A percentile compares a stretch with the other conserved stretches of the same genome.
Evolutionary conservation across 345 rosid species (phyloP).

Genomic region (Hibiscus syriacus): DNA sequence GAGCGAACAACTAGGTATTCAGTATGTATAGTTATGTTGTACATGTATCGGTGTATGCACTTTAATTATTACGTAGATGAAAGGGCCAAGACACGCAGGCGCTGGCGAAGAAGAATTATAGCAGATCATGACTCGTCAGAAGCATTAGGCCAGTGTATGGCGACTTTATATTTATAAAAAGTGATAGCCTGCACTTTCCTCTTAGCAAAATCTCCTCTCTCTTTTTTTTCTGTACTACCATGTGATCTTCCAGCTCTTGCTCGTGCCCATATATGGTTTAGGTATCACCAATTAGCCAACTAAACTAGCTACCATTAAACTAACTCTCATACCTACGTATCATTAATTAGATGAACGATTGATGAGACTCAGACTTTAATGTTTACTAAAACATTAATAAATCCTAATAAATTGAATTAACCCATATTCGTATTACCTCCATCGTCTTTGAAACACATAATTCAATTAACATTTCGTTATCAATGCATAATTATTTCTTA

Average conservation of each 20-base stretch:
- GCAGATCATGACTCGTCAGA: neutral
- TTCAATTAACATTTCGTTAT: no score
- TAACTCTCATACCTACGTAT: no score
- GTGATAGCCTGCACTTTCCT: conserved; percentile 10
- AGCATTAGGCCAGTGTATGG: neutral
- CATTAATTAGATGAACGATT: no score
- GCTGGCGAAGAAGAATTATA: neutral
- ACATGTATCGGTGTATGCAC: neutral
- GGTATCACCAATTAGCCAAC: neutral
- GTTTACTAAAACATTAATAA: no score
- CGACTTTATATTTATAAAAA: no score
- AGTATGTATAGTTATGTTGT: neutral
- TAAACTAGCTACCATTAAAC: neutral
- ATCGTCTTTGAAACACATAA: no score
- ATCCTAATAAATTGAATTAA: no score
- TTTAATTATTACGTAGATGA: conserved; percentile 28
- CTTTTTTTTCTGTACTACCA: neutral
- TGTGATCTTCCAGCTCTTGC: neutral
- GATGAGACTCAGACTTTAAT: no score
- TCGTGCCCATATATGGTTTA: neutral
- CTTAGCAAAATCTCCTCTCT: conserved; percentile 4
- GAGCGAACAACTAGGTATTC: neutral
- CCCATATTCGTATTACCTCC: no score
- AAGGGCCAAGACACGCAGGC: conserved; percentile 38
- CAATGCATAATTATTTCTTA: no score